phyloP scores from a whole-genome alignment of 2,329 filamentous ascomycete genomes.

The Cordyceps sp. region DNA sequence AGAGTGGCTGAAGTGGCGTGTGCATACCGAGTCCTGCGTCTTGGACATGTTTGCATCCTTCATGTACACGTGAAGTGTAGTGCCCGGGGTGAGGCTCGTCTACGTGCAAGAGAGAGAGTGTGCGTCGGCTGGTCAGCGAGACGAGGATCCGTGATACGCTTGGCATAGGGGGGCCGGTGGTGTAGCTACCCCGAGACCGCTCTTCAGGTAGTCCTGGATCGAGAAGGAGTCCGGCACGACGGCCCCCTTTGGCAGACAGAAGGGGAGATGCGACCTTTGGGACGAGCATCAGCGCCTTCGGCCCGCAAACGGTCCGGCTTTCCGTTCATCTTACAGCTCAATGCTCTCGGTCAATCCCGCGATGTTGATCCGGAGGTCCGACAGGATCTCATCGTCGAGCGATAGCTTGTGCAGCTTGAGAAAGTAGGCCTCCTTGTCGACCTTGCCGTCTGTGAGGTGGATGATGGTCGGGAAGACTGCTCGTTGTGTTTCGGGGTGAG shows the following conservation, averaged over 20 bases:
- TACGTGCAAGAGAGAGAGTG: too few species aligned
- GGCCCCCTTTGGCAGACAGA: constrained; percentile 1
- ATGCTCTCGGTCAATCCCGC: constrained; percentile 1
- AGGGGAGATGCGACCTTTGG: constrained; percentile 1
- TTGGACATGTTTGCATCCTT: background rate
- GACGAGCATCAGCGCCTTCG: background rate
- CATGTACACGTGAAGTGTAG: background rate
- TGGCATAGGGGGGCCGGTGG: background rate
- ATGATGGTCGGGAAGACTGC: background rate
- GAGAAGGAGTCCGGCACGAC: constrained; percentile 1
- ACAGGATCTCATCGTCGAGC: constrained; percentile 1
- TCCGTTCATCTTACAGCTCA: constrained; percentile 1
- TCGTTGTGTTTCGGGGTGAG: too few species aligned
- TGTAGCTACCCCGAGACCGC: background rate
- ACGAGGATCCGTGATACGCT: too few species aligned
- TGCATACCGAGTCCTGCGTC: background rate
- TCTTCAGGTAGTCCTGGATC: constrained; percentile 1
- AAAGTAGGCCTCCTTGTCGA: constrained; percentile 1
- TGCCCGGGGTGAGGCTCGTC: background rate
- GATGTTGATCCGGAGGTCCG: constrained; percentile 1
- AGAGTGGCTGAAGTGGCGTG: background rate
- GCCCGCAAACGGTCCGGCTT: background rate
- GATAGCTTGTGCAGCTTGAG: constrained; percentile 1
- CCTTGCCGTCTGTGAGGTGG: constrained; percentile 1
- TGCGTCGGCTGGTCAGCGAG: too few species aligned